A percentile compares a stretch with the other conserved stretches of the same genome.
Conservation (phyloP, 1,284 basidiomycete genomes). For the Moesziomyces antarcticus region DNA sequence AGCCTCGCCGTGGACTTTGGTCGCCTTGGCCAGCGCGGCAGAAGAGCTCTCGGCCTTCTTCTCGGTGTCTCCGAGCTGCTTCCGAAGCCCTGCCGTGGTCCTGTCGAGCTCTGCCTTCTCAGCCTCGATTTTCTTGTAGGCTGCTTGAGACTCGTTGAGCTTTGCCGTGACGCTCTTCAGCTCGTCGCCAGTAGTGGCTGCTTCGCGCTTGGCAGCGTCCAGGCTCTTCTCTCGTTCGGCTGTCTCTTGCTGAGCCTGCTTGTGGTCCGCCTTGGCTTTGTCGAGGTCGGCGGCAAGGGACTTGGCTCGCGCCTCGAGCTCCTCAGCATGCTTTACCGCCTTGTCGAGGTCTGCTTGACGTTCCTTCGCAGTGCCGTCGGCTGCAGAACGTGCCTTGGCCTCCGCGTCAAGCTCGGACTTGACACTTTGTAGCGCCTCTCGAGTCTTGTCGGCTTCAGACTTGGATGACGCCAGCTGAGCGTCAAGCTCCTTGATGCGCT, state of each 20-base stretch:
- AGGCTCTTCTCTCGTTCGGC: constrained; percentile 24
- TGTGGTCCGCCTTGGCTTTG: constrained; percentile 16
- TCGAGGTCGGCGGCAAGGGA: constrained; percentile 21
- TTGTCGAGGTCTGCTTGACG: constrained; percentile 14
- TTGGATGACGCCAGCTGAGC: constrained; percentile 17
- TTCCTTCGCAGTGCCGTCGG: constrained; percentile 9
- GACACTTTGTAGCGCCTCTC: constrained; percentile 13
- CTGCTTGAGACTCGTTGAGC: constrained; percentile 13
- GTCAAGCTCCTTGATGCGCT: constrained; percentile 20
- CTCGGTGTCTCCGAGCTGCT: constrained; percentile 11
- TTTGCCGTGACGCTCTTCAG: constrained; percentile 13
- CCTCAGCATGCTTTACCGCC: constrained; percentile 19
- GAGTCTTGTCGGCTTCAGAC: constrained; percentile 13
- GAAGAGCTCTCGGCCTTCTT: constrained; percentile 9
- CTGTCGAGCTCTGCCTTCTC: constrained; percentile 15
- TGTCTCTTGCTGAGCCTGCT: constrained; percentile 12
- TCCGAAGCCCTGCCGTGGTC: constrained; percentile 8
- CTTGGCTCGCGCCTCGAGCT: constrained; percentile 15
- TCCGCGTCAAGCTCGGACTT: constrained; percentile 25
- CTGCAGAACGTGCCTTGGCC: constrained; percentile 13
- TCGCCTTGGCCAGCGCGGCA: constrained; percentile 15
- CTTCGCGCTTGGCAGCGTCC: constrained; percentile 11
- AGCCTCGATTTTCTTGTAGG: constrained; percentile 15
- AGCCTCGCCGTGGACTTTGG: constrained; percentile 15
- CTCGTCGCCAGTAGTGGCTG: constrained; percentile 8